These are phyloP conservation scores for Niebla homalea DNA, from an alignment of 495 filamentous ascomycete species.

Conservation along the genomic window DNA sequence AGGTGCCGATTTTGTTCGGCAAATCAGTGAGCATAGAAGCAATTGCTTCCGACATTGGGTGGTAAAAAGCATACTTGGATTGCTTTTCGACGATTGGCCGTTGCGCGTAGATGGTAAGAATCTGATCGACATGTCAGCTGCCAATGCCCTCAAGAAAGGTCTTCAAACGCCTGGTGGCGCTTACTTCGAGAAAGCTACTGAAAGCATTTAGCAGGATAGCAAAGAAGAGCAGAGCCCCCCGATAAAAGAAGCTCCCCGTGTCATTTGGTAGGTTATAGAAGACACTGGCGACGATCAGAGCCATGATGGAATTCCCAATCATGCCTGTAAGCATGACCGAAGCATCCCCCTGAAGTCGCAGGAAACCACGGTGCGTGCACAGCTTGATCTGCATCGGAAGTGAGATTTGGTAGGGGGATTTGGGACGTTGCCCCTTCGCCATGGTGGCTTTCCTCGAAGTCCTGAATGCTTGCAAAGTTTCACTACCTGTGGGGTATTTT, in stretches of 20 bases:
- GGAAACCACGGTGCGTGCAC: constrained; percentile 63
- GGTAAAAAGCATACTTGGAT: constrained; percentile 77
- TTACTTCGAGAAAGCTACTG: constrained; percentile 56
- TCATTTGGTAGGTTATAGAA: constrained; percentile 59
- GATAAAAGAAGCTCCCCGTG: constrained; percentile 60
- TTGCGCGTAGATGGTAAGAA: constrained; percentile 74
- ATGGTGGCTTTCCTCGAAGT: constrained; percentile 53
- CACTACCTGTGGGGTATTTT: constrained; percentile 48
- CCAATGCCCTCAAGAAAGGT: constrained; percentile 4
- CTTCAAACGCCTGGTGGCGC: constrained; percentile 4
- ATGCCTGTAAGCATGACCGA: constrained; percentile 55
- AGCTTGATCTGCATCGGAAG: constrained; percentile 55
- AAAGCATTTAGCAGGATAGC: constrained; percentile 81
- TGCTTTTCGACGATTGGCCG: constrained; percentile 91
- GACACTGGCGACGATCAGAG: constrained; percentile 66
- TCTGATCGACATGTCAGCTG: constrained; percentile 25
- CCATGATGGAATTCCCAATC: constrained; percentile 60
- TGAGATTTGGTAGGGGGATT: constrained; percentile 68
- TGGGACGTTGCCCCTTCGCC: constrained; percentile 45
- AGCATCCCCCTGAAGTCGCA: constrained; percentile 53
- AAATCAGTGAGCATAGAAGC: constrained; percentile 73
- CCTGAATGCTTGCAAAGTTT: constrained; percentile 52
- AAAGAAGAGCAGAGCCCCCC: constrained; percentile 80
- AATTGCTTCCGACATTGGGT: constrained; percentile 76
- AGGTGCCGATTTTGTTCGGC: constrained; percentile 45